phyloP scores from a whole-genome alignment of 306 rosid genomes.

The Alnus rubra region DNA sequence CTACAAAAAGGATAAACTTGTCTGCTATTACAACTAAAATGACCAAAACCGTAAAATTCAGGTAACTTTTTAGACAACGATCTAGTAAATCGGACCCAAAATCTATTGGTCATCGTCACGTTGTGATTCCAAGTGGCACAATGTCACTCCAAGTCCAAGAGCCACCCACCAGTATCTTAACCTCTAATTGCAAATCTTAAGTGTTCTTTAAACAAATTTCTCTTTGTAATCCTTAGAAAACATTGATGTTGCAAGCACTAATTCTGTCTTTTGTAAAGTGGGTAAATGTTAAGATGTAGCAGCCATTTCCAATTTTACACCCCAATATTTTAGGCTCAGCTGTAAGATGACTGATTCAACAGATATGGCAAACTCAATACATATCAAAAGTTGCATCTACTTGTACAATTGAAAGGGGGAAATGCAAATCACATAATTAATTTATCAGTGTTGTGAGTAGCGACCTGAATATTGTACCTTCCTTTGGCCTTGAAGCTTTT shows the following conservation, averaged over 20 bases:
- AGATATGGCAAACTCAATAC: neutral
- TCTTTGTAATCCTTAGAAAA: neutral
- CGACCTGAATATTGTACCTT: constrained; percentile 2
- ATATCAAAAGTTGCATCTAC: neutral
- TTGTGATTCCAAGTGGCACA: neutral
- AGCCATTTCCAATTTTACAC: neutral
- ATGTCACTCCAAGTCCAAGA: neutral
- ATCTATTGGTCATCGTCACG: neutral
- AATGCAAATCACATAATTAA: neutral
- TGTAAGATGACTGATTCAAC: neutral
- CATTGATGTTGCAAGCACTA: neutral
- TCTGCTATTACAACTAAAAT: neutral
- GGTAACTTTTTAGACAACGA: neutral
- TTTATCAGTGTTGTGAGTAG: neutral
- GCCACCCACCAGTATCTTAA: neutral
- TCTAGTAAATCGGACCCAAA: neutral
- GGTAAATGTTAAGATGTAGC: neutral
- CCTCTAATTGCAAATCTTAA: neutral
- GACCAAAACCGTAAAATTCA: neutral
- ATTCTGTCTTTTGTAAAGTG: neutral
- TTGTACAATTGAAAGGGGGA: neutral
- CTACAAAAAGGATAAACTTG: neutral
- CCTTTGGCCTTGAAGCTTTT: neutral
- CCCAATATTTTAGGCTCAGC: constrained; percentile 6
- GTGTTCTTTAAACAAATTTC: neutral